Base-by-base conservation (phyloP, 495 filamentous ascomycete genomes). In the Bacidia gigantensis region DNA sequence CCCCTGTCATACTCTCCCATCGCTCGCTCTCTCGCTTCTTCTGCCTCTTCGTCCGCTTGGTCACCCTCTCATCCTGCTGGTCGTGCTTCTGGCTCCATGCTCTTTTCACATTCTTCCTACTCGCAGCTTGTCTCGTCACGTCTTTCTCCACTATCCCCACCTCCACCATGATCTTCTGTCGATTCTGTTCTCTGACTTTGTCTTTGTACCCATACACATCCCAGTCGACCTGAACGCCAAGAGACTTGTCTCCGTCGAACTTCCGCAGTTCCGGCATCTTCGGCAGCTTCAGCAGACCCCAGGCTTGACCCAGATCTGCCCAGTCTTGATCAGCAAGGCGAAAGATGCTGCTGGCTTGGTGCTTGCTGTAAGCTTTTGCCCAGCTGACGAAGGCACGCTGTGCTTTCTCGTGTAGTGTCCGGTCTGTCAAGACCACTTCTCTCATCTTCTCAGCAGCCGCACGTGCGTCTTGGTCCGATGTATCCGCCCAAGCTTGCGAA, bases 311-410 rank as follows among this genome's bases (percentile, higher is more conserved):
- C 1, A 93, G 67, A 41, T 84, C 85, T 38, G 72, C 69, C 92
- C 92, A 98, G 64, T 89, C 80, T 17, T 95, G 71, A 60, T 92
- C 86, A 9, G 72, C 62, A 2, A 90, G 71, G 3, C 87, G 81
- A 72, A 98, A 98, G 55, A 98, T 97, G 66, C 85, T 89, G 56
- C 73, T 78, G 11, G 89, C 87, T 64, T 88, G 78, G 58, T 97
- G 90, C 62, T 95, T 94, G 61, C 81, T 84, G 65, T 96, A 95
- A 52, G 84, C 82, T 59, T 85, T 79, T 9, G 95, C 76, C 85
- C 89, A 95, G 68, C 82, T 88, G 42, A 96, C 92, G 57, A 97
- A 96, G 14, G 83, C 92, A 52, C 81, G 79, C 62, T 95, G 85
- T 14, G 81, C 87, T 57, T 92, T 88, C 53, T 96, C 88, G 64